A percentile compares a stretch with the other conserved stretches of the same genome.
phyloP scores from a whole-genome alignment of 139 green algal genomes.

The Tetraselmis striata region DNA sequence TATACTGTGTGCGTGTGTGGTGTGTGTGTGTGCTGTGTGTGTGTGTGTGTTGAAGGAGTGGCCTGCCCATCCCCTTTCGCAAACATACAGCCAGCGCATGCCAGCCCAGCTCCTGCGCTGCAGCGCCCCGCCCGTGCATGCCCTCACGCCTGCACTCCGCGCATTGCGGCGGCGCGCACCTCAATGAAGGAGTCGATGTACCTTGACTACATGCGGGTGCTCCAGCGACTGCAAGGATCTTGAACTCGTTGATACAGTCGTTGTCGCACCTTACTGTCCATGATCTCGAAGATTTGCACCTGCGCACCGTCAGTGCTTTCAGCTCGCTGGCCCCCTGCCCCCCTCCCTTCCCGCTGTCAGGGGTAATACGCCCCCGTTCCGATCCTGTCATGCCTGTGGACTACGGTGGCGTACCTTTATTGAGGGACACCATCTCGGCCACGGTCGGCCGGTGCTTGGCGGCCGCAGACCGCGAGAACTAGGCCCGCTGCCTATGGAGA shows the following conservation, averaged over 20 bases:
- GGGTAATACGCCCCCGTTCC: not conserved
- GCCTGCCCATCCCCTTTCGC: too few species aligned
- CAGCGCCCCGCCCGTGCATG: too few species aligned
- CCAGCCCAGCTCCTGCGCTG: too few species aligned
- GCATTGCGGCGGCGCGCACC: not conserved
- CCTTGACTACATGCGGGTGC: conserved; percentile 43
- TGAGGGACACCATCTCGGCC: conserved; percentile 26
- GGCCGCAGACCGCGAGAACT: conserved; percentile 30
- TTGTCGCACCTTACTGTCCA: conserved; percentile 36
- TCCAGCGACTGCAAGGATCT: conserved; percentile 45
- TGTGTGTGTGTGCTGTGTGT: not conserved
- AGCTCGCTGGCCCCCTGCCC: too few species aligned
- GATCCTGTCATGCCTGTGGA: not conserved
- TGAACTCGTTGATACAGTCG: conserved; percentile 44
- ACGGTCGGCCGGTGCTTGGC: conserved; percentile 15
- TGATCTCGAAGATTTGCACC: conserved; percentile 54
- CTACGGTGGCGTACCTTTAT: conserved; percentile 19
- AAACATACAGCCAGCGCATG: too few species aligned
- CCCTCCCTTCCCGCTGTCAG: too few species aligned
- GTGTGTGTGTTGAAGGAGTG: too few species aligned
- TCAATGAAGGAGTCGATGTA: conserved; percentile 38
- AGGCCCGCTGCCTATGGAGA: conserved; percentile 26
- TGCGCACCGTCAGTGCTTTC: conserved; percentile 24
- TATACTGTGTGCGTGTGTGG: not conserved
- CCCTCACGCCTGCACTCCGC: not conserved